Conservation (phyloP, 164 flowering plant genomes). For the Berberis thunbergii region DNA sequence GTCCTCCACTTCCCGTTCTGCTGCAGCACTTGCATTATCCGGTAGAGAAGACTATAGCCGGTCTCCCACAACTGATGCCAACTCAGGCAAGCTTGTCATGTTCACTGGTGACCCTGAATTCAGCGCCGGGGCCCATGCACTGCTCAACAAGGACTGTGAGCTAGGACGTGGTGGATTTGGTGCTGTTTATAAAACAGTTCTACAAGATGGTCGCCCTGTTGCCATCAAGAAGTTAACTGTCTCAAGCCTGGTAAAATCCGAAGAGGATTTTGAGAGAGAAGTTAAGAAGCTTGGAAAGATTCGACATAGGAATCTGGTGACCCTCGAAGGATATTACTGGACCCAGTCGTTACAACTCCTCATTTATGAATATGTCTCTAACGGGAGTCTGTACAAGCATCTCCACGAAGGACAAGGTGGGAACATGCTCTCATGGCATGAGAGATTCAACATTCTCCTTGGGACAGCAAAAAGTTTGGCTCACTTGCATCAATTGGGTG, state of each 20-base stretch:
- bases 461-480: slow-evolving; percentile 80
- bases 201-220: slow-evolving; percentile 64
- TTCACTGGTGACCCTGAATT: slow-evolving; percentile 85
- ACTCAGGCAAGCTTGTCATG: slow-evolving; percentile 89
- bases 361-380: slow-evolving; percentile 61
- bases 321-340: slow-evolving; percentile 92
- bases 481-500: slow-evolving; percentile 55
- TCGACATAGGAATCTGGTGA: slow-evolving; percentile 63
- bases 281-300: slow-evolving; percentile 70
- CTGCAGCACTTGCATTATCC: slow-evolving; percentile 45
- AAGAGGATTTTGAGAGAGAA: slow-evolving; percentile 83
- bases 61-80: slow-evolving; percentile 67
- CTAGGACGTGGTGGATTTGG: slow-evolving; percentile 98
- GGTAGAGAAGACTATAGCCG: slow-evolving; percentile 60
- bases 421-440: slow-evolving; percentile 61
- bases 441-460: slow-evolving; percentile 67
- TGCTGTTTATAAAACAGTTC: slow-evolving; percentile 63
- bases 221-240: slow-evolving; percentile 88
- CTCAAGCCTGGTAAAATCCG: slow-evolving; percentile 76
- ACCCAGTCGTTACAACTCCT: slow-evolving; percentile 83
- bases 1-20: slow-evolving; percentile 50
- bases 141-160: slow-evolving; percentile 86
- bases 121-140: slow-evolving; percentile 63
- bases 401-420: slow-evolving; percentile 54
- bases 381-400: slow-evolving; percentile 69